These are phyloP conservation scores for Bolboschoenoplectus hybrid DNA, from an alignment of 202 grass and related monocot species.

Conservation along the genomic window DNA sequence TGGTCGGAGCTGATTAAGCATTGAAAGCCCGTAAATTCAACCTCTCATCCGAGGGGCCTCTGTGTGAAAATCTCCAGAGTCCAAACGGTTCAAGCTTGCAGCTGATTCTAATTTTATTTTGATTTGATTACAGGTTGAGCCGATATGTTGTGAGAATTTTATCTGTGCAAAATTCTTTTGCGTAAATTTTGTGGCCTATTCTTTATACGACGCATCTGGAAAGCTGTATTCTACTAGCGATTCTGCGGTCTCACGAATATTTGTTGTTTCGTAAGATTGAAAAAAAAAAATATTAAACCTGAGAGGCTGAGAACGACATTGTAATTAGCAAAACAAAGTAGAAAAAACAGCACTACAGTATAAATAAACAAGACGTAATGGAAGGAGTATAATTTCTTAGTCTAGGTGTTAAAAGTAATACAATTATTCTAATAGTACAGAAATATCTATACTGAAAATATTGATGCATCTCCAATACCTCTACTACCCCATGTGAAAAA, in stretches of 20 bases:
- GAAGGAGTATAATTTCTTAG: conserved; percentile 15
- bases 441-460: conserved; percentile 33
- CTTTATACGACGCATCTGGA: too few relatives aligned
- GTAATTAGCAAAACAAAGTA: not conserved
- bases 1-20: too few relatives aligned
- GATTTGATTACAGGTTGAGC: too few relatives aligned
- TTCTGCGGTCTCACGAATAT: not conserved
- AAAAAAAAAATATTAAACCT: not conserved
- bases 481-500: not conserved
- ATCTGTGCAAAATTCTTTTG: too few relatives aligned
- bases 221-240: not conserved
- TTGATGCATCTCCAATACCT: conserved; percentile 30
- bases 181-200: too few relatives aligned
- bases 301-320: not conserved
- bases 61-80: too few relatives aligned
- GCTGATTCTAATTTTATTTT: too few relatives aligned
- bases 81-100: too few relatives aligned
- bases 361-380: conserved; percentile 1
- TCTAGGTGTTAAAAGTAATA: conserved; percentile 20
- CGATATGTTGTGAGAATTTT: too few relatives aligned
- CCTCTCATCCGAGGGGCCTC: too few relatives aligned
- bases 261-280: not conserved
- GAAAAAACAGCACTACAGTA: not conserved
- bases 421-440: conserved; percentile 21
- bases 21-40: too few relatives aligned